Evolutionary conservation across 345 rosid species (phyloP).

Genomic region (Melastoma malabathricum): DNA sequence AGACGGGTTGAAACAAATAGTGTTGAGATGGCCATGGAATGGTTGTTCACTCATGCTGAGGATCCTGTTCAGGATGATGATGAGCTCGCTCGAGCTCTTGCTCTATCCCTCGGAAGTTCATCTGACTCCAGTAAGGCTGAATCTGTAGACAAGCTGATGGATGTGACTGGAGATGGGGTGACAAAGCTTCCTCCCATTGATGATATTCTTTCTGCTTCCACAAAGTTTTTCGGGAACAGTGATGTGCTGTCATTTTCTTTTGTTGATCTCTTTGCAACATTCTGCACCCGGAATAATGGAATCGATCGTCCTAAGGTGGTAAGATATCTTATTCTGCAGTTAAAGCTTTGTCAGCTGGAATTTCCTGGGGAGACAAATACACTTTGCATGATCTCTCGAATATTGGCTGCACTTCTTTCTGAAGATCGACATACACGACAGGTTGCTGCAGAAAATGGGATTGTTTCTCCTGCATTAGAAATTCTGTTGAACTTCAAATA

Average conservation of each 20-base stretch:
- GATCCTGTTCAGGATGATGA: constrained; percentile 97
- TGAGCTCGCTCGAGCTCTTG: constrained; percentile 92
- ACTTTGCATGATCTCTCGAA: constrained; percentile 73
- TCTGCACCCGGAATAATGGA: constrained; percentile 83
- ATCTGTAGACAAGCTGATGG: constrained; percentile 50
- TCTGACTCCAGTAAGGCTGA: constrained; percentile 75
- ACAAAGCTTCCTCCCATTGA: constrained; percentile 70
- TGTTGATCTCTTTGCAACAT: constrained; percentile 76
- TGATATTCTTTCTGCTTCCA: constrained; percentile 67
- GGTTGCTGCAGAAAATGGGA: constrained; percentile 67
- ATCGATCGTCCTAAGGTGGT: constrained; percentile 70
- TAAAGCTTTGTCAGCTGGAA: constrained; percentile 62
- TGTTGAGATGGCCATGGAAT: constrained; percentile 97
- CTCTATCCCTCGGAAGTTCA: constrained; percentile 82
- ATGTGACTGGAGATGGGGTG: constrained; percentile 37
- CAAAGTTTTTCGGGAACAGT: constrained; percentile 64
- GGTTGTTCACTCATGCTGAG: constrained; percentile 76
- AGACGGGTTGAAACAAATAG: constrained; percentile 89
- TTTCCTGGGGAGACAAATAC: constrained; percentile 54
- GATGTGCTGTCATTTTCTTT: constrained; percentile 66
- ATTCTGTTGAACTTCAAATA: constrained; percentile 53
- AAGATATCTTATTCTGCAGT: constrained; percentile 70
- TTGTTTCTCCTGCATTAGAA: constrained; percentile 47
- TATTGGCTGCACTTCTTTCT: constrained; percentile 63
- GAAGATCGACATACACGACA: constrained; percentile 72